These are phyloP conservation scores for Cryptococcus sp. DNA, from an alignment of 1,284 basidiomycete genomes.

Conservation along the genomic window DNA sequence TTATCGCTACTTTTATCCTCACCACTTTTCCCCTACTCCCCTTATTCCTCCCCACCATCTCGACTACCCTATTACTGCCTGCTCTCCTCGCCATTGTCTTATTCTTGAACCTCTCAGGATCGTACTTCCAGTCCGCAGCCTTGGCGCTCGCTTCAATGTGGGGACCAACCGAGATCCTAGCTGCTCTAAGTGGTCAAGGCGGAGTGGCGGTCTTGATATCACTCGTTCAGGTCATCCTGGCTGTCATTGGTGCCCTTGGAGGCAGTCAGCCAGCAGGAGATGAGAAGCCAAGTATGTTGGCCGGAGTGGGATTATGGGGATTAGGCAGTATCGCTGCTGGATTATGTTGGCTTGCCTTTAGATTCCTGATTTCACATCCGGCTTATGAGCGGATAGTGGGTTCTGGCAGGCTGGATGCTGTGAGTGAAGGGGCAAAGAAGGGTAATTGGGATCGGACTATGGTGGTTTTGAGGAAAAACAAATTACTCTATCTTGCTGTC, in stretches of 20 bases:
- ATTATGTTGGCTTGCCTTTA: constrained; percentile 26
- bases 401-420: constrained; percentile 4
- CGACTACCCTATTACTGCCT: constrained; percentile 24
- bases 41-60: constrained; percentile 31
- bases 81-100: constrained; percentile 31
- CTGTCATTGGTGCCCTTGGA: constrained; percentile 24
- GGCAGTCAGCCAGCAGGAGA: not conserved
- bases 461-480: constrained; percentile 56
- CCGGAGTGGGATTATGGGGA: constrained; percentile 42
- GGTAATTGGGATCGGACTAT: constrained; percentile 15
- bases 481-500: constrained; percentile 65
- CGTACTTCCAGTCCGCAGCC: constrained; percentile 44
- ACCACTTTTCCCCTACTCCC: constrained; percentile 40
- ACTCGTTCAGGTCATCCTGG: constrained; percentile 34
- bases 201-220: constrained; percentile 47
- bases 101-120: constrained; percentile 31
- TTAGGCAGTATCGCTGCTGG: constrained; percentile 25
- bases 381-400: constrained; percentile 22
- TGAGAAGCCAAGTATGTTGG: constrained; percentile 15
- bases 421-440: constrained; percentile 3
- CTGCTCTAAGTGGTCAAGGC: constrained; percentile 48
- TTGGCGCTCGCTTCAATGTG: constrained; percentile 40
- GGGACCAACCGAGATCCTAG: constrained; percentile 39
- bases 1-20: constrained; percentile 25
- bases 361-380: constrained; percentile 24